These are phyloP conservation scores for Ophiostoma australiae DNA, from an alignment of 2,329 filamentous ascomycete genomes.

Conservation along the genomic window DNA sequence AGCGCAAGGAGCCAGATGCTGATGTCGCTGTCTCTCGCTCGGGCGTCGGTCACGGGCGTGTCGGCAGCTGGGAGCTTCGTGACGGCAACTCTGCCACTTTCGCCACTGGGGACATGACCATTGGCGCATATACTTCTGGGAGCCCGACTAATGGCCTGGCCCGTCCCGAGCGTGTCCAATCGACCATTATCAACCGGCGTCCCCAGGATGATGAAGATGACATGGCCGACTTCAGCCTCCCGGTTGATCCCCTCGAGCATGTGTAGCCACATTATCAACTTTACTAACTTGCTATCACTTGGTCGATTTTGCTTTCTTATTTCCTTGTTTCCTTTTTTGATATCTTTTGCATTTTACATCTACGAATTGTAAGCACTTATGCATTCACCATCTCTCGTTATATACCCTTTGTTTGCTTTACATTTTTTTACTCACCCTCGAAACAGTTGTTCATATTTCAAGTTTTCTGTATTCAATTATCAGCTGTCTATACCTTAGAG, in stretches of 20 bases:
- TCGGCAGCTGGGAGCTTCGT: slow-evolving; percentile 48
- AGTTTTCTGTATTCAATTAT: too few relatives aligned
- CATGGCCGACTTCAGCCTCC: slow-evolving; percentile 37
- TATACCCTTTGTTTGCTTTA: slow-evolving; percentile 7
- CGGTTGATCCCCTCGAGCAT: slow-evolving; percentile 39
- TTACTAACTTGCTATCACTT: not conserved
- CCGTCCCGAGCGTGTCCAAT: slow-evolving; percentile 29
- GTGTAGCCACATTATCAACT: slow-evolving; percentile 28
- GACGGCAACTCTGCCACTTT: slow-evolving; percentile 19
- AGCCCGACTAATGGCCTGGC: not conserved
- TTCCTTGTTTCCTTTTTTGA: not conserved
- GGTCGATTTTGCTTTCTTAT: not conserved
- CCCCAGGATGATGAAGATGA: slow-evolving; percentile 33
- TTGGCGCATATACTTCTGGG: not conserved
- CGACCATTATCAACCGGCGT: slow-evolving; percentile 19
- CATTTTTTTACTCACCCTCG: not conserved
- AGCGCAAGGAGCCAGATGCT: slow-evolving; percentile 43
- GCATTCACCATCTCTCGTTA: not conserved
- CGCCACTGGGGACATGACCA: slow-evolving; percentile 14
- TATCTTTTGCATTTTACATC: too few relatives aligned
- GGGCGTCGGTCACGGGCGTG: slow-evolving; percentile 42
- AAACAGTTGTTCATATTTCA: too few relatives aligned
- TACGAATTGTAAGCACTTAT: not conserved
- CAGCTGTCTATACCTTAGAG: too few relatives aligned
- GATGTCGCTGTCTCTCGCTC: slow-evolving; percentile 40